These are phyloP conservation scores for Linaria vulgaris DNA, from an alignment of 257 asterid species.

Conservation along the genomic window DNA sequence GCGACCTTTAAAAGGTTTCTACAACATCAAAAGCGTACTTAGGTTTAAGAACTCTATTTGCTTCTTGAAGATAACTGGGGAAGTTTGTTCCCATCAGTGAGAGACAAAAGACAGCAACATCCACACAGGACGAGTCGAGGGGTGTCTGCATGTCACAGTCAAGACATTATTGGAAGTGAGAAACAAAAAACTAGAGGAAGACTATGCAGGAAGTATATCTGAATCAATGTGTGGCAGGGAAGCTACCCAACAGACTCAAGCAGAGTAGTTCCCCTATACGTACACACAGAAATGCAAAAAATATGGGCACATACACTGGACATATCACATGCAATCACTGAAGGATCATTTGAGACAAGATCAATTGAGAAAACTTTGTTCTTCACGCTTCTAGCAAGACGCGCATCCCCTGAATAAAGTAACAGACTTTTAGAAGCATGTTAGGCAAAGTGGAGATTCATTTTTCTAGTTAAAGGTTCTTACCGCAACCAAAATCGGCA, in stretches of 20 bases:
- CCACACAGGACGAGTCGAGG: constrained; percentile 64
- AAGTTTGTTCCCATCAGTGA: constrained; percentile 96
- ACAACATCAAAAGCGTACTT: constrained; percentile 37
- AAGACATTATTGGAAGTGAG: constrained; percentile 12
- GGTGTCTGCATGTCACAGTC: constrained; percentile 64
- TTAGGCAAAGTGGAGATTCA: constrained; percentile 9
- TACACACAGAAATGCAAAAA: constrained; percentile 7
- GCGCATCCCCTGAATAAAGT: constrained; percentile 74
- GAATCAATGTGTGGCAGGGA: background rate
- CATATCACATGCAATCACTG: constrained; percentile 94
- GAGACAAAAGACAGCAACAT: constrained; percentile 89
- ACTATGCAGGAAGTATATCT: background rate
- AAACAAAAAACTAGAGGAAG: background rate
- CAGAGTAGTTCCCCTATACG: no score
- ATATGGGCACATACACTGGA: constrained; percentile 53
- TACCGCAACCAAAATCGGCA: constrained; percentile 97
- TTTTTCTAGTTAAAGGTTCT: constrained; percentile 29
- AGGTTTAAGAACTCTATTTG: constrained; percentile 72
- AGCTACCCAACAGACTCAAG: background rate
- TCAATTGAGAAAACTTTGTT: constrained; percentile 87
- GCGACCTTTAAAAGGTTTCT: constrained; percentile 12
- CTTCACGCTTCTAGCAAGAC: constrained; percentile 74
- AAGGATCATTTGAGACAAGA: constrained; percentile 77
- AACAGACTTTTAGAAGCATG: constrained; percentile 3
- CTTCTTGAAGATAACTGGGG: constrained; percentile 75